Base-by-base conservation (phyloP, 176 grass and related monocot species). In the Elaeis guineensis region DNA sequence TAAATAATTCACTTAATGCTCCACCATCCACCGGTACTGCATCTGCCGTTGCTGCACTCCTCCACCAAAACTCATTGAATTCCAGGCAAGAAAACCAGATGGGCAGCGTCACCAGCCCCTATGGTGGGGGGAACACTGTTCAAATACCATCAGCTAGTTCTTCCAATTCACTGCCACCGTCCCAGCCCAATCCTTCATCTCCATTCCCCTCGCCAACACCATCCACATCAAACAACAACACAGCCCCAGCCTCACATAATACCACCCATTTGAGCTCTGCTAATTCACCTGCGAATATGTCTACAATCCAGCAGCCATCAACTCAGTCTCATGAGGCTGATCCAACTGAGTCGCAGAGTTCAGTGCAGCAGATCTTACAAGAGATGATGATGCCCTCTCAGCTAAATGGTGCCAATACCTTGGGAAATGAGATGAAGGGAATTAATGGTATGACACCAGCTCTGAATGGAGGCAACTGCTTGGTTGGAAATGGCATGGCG, bases 371-470 rank as follows among this genome's bases (percentile, higher is more conserved):
- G 52, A 69, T 77, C n/a, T 69, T 77, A 49, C 74, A 69, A 17
- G 74, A 77, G 64, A 60, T 77, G 74, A 76, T 76, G 73, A 76
- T 76, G 62, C 52, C 64, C 25, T 69, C 74, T 19, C 74, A 77
- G 25, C 64, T 77, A 7, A 77, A 69, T 55, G 63, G 54, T 8
- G 22, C 60, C 3, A 59, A 44, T 22, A 17, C 66, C 16, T 29
- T 58, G 30, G 55, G 49, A 1, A 60, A 77, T 44, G 54, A 68
- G 0, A 55, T 61, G 58, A 69, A 69, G 32, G 29, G 22, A 17
- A 66, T 54, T 48, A 69, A 57, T 58, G 67, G 35, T 0, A 23
- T 65, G 7, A 49, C 17, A 63, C 32, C 61, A 5, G n/a, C 58
- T 30, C 35, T 39, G 7, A 63, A 39, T 26, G 63, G 63, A 24